phyloP scores from a whole-genome alignment of 2,329 filamentous ascomycete species.

The Cladobotryum mycophilum region DNA sequence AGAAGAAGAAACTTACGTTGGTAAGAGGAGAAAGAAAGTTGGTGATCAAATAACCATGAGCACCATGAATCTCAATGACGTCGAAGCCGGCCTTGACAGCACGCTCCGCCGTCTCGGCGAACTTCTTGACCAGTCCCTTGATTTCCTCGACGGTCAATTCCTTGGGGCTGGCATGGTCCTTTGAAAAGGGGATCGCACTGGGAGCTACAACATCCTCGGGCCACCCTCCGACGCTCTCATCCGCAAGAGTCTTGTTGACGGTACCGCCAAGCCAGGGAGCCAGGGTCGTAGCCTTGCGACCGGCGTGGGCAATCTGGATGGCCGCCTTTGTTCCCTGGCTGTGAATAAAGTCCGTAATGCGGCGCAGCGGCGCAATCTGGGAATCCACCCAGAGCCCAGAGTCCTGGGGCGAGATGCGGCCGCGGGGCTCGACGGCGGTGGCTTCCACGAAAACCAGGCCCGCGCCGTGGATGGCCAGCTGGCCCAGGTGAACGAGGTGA shows the following conservation, averaged over 20 bases:
- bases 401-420: constrained; percentile 78
- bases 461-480: constrained; percentile 69
- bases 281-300: constrained; percentile 57
- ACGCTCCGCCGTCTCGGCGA: constrained; percentile 50
- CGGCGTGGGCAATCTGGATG: constrained; percentile 78
- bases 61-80: constrained; percentile 61
- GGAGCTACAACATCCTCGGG: constrained; percentile 48
- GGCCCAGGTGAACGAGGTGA: constrained; percentile 76
- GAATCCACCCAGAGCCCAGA: constrained; percentile 76
- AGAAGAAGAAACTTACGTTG: constrained; percentile 36
- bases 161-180: constrained; percentile 54
- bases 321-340: constrained; percentile 69
- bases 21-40: constrained; percentile 57
- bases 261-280: constrained; percentile 55
- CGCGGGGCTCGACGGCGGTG: constrained; percentile 66
- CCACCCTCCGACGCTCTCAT: constrained; percentile 49
- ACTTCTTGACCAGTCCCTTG: constrained; percentile 55
- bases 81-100: constrained; percentile 68
- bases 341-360: constrained; percentile 72
- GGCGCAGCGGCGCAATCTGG: constrained; percentile 66
- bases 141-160: constrained; percentile 67
- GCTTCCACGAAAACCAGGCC: constrained; percentile 73
- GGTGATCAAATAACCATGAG: constrained; percentile 61
- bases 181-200: constrained; percentile 51
- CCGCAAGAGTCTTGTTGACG: constrained; percentile 47